Percentiles rank a stretch among this genome's conserved stretches.
Conservation (phyloP, 306 rosid genomes). For the Purshia tridentata region DNA sequence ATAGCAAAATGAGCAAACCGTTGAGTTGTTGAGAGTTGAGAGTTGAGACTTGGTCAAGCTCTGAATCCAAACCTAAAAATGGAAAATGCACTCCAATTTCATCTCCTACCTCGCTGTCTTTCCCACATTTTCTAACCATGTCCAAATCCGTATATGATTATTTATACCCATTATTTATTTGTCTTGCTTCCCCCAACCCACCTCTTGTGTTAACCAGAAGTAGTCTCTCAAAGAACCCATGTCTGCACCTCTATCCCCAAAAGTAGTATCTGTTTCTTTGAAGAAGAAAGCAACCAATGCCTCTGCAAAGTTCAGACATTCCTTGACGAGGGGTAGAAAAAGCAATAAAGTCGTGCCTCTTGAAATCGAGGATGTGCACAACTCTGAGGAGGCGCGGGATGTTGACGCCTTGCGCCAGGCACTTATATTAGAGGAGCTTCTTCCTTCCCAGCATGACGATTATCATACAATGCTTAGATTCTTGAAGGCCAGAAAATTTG, state of each 20-base stretch:
- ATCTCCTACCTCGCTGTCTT: not conserved
- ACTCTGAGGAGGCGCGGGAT: not conserved
- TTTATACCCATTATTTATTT: not conserved
- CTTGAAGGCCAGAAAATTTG: slow-evolving; percentile 11
- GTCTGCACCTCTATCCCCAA: not conserved
- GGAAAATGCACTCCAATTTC: not conserved
- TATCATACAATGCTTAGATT: slow-evolving; percentile 12
- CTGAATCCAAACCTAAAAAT: not conserved
- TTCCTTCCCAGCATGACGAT: slow-evolving; percentile 13
- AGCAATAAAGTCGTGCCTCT: not conserved
- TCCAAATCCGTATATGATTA: not conserved
- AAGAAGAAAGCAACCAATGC: slow-evolving; percentile 10
- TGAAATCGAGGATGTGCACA: slow-evolving; percentile 11
- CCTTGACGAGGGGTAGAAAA: not conserved
- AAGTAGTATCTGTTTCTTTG: not conserved
- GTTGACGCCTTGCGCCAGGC: slow-evolving; percentile 10
- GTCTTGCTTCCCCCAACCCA: not conserved
- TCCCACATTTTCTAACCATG: not conserved
- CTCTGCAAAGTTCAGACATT: slow-evolving; percentile 1
- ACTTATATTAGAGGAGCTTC: slow-evolving; percentile 8
- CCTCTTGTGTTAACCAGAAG: not conserved
- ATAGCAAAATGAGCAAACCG: not conserved
- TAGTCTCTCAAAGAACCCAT: not conserved
- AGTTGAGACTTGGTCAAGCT: not conserved
- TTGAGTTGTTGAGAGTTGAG: not conserved